Base-by-base conservation (phyloP, 148 eudicot species). In the Rhododendron kiyosumense region DNA sequence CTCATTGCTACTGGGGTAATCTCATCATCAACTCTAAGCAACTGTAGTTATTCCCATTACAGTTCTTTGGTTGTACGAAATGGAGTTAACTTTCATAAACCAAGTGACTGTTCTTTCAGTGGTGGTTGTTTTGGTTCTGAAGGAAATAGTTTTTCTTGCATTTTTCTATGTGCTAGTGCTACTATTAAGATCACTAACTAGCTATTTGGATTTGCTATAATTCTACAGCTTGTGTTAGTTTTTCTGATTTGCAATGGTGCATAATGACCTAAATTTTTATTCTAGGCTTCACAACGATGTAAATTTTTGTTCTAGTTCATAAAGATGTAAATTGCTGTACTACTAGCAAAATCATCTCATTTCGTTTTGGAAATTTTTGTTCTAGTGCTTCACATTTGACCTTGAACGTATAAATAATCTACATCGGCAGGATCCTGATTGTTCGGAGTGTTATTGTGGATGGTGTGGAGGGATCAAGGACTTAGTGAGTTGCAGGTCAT, bases 381-480 rank as follows among this genome's bases (percentile, higher is more conserved):
- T 57, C 61, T 81, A 85, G 49, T 75, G 20, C 78, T 73, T 85
- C 77, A 51, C 80, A 49, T 57, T 75, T 14, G n/a, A 32, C 82
- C 36, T 51, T 52, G 36, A 38, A 22, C 45, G 2, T 30, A 5
- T 71, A 71, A 14, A 71, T 45, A 32, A 3, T 57, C 30, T 78
- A 3, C 38, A 49, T 17, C 91, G 88, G 78, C 89, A 93, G 98
- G 95, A 93, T 84, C 85, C 77, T 85, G 94, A 91, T 87, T 90
- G 91, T 84, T 88, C 85, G 6, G 90, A 88, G 86, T 74, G 89
- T 67, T 95, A 89, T 83, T 95, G 98, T 88, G 91, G 87, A 84
- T 95, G 98, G 98, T 95, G 98, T 49, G 98, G 96, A 86, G 79
- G 91, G 57, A 88, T 84, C 86, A 89, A 82, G 82, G 92, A 91